Evolutionary conservation across 768 basidiomycete genomes (phyloP), one percentile per base, ranked within the genome.

Genomic region (Pholiota molesta): DNA sequence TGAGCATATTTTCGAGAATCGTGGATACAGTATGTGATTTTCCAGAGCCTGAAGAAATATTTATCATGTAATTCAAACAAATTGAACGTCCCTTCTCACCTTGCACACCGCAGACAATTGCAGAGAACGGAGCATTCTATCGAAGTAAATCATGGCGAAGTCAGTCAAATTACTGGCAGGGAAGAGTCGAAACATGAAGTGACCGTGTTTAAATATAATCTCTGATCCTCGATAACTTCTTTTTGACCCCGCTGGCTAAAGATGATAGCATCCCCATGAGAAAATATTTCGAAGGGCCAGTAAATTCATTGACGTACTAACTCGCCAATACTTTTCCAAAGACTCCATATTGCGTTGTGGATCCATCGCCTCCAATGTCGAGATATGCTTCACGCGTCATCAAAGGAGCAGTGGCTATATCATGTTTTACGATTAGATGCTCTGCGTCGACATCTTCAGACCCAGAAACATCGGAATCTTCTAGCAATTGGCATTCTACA

Each of bases 41-140:
- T 9, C 90, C 90, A 0, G 89, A 87, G 0, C 90, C 89, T 81
- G 31, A 28, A 42, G 31, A 44, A 8, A 26, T 21, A 17, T 17
- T 37, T 39, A 8, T 17, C 13, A 16, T 33, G 33, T n/a, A 33
- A 37, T 33, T 9, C 19, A 17, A 17, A 19, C 4, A 14, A 51
- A n/a, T 31, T n/a, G 26, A 55, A 6, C 37, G 2, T 21, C 14
- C 6, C 17, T 7, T 47, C 63, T 23, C 53, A 76, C 79, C 81
- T 75, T 91, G 90, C 0, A 90, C 89, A 0, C 90, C 90, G 56
- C 90, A 92, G 2, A 91, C 82, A n/a, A 91, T 68, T 0, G 89
- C 86, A 0, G 90, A 91, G 66, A 90, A 88, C 0, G 90, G 90
- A 0, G 90, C 80, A 68, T 90, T 91, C 90, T 90, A 61, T 16